Percentiles rank a stretch among this genome's conserved stretches.
These are phyloP conservation scores for Macrocybe gigantea DNA, from an alignment of 768 basidiomycete genomes.

Conservation along the genomic window DNA sequence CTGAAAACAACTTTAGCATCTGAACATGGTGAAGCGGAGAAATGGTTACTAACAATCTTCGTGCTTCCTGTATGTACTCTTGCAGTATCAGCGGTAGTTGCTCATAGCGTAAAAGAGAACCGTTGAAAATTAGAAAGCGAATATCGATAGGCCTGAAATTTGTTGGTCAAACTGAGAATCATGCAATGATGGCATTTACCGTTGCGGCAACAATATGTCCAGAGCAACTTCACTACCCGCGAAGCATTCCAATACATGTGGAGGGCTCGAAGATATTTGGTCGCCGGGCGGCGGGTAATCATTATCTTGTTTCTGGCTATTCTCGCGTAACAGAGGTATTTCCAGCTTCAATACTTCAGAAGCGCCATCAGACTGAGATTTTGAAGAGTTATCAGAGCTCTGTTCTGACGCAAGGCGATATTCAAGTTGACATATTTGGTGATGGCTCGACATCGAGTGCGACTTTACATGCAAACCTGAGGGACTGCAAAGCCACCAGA, in stretches of 20 bases:
- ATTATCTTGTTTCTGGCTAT: too few relatives aligned
- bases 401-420: too few relatives aligned
- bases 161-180: background rate
- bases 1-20: slow-evolving; percentile 24
- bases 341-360: too few relatives aligned
- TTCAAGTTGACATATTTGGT: too few relatives aligned
- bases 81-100: slow-evolving; percentile 36
- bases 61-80: slow-evolving; percentile 33
- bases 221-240: too few relatives aligned
- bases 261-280: too few relatives aligned
- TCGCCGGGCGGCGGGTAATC: too few relatives aligned
- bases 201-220: slow-evolving; percentile 43
- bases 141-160: slow-evolving; percentile 51
- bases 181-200: slow-evolving; percentile 17
- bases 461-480: slow-evolving; percentile 8
- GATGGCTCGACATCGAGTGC: too few relatives aligned
- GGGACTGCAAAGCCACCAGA: slow-evolving; percentile 8
- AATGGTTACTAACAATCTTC: slow-evolving; percentile 33
- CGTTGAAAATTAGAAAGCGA: slow-evolving; percentile 37
- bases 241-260: too few relatives aligned
- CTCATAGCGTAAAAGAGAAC: slow-evolving; percentile 15
- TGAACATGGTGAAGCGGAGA: background rate
- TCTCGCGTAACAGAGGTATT: too few relatives aligned
- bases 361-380: too few relatives aligned
- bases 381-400: too few relatives aligned